Percentiles rank a stretch among this genome's conserved stretches.
These are phyloP conservation scores for Mycena haematopus DNA, from an alignment of 768 basidiomycete genomes.

Conservation along the genomic window DNA sequence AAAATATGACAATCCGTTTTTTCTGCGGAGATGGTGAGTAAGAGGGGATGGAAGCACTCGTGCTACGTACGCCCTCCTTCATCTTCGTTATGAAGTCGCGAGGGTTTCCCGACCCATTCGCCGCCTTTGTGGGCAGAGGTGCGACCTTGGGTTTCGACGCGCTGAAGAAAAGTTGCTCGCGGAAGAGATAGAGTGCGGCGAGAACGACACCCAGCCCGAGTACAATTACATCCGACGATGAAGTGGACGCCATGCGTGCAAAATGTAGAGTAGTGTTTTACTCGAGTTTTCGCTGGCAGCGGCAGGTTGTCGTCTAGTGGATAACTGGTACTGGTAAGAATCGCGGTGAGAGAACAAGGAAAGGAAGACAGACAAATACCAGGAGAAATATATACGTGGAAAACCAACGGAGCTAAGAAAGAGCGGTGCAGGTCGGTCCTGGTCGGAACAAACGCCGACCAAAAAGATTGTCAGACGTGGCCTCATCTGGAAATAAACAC, in stretches of 20 bases:
- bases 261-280: slow-evolving; percentile 24
- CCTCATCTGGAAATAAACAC: slow-evolving; percentile 18
- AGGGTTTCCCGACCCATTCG: slow-evolving; percentile 84
- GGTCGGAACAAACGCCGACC: slow-evolving; percentile 2
- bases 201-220: slow-evolving; percentile 77
- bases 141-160: slow-evolving; percentile 66
- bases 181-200: slow-evolving; percentile 83
- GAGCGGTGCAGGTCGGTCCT: slow-evolving; percentile 11
- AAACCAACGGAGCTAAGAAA: background rate
- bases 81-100: slow-evolving; percentile 94
- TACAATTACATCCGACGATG: slow-evolving; percentile 75
- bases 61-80: slow-evolving; percentile 81
- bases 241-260: slow-evolving; percentile 60
- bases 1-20: slow-evolving; percentile 96
- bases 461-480: slow-evolving; percentile 11
- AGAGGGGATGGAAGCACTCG: slow-evolving; percentile 2
- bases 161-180: slow-evolving; percentile 74
- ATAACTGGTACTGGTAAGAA: slow-evolving; percentile 44
- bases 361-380: background rate
- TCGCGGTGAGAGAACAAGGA: background rate
- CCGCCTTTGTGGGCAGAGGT: slow-evolving; percentile 51
- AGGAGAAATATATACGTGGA: slow-evolving; percentile 3
- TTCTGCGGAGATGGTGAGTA: slow-evolving; percentile 59
- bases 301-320: slow-evolving; percentile 5
- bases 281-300: background rate